These are phyloP conservation scores for Chrysoporthe deuterocubensis DNA, from an alignment of 2,329 filamentous ascomycete genomes.

Conservation along the genomic window DNA sequence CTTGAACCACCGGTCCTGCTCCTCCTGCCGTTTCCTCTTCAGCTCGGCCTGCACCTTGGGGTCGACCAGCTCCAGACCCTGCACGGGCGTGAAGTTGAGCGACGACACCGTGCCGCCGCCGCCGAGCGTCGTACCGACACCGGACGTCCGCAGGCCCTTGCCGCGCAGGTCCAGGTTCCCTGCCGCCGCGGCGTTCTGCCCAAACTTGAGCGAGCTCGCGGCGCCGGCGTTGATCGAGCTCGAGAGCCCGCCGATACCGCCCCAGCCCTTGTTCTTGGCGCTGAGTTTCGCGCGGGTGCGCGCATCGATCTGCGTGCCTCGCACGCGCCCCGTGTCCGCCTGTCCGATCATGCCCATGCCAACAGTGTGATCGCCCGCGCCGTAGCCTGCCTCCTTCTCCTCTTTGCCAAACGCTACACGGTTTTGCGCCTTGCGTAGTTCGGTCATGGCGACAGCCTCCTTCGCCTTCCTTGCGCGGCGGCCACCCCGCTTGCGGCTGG, in stretches of 20 bases:
- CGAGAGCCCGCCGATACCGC: constrained; percentile 66
- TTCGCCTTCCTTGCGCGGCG: constrained; percentile 90
- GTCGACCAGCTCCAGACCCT: constrained; percentile 93
- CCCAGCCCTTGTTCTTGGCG: constrained; percentile 97
- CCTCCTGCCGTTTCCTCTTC: constrained; percentile 87
- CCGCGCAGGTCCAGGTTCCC: constrained; percentile 72
- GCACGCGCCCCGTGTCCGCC: constrained; percentile 84
- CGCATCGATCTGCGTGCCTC: constrained; percentile 87
- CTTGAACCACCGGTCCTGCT: constrained; percentile 96
- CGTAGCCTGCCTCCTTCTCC: constrained; percentile 91
- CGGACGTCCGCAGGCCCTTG: constrained; percentile 78
- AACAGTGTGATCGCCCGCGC: constrained; percentile 79
- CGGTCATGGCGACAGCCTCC: constrained; percentile 95
- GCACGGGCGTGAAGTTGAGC: constrained; percentile 91
- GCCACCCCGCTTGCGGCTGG: constrained; percentile 88
- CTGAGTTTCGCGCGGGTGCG: constrained; percentile 91
- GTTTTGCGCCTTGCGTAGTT: constrained; percentile 94
- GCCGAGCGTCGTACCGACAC: constrained; percentile 74
- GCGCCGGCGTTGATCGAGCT: constrained; percentile 64
- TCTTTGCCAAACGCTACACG: constrained; percentile 95
- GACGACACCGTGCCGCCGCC: constrained; percentile 79
- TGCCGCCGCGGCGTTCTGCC: constrained; percentile 57
- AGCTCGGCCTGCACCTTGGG: constrained; percentile 89
- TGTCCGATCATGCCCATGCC: constrained; percentile 96
- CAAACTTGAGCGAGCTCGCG: constrained; percentile 83